A percentile compares a stretch with the other conserved stretches of the same genome.
Evolutionary conservation across 805 yeast genomes (phyloP).

Genomic region (Candida bentonensis): DNA sequence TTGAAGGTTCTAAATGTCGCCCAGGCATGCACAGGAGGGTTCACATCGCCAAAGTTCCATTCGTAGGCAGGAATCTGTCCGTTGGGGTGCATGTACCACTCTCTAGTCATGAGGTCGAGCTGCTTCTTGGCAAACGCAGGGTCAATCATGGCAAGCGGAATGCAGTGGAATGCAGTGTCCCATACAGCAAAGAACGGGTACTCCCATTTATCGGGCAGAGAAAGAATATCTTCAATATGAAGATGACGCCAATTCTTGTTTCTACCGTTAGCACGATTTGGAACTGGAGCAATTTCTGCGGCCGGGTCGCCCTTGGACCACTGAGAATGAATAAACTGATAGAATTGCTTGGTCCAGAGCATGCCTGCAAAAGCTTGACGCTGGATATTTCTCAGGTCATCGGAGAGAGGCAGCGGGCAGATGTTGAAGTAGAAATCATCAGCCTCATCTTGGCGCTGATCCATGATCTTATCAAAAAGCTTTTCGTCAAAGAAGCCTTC

Average conservation of each 20-base stretch:
- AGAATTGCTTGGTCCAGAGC: conserved; percentile 87
- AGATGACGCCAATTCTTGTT: conserved; percentile 81
- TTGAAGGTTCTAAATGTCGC: conserved; percentile 78
- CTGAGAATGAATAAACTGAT: conserved; percentile 69
- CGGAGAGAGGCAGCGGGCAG: conserved; percentile 71
- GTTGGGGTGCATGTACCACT: conserved; percentile 96
- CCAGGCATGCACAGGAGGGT: conserved; percentile 98
- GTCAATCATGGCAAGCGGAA: conserved; percentile 86
- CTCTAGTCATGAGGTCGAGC: conserved; percentile 72
- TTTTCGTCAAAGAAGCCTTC: conserved; percentile 47
- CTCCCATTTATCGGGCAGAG: conserved; percentile 92
- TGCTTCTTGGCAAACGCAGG: conserved; percentile 86
- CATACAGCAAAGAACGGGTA: conserved; percentile 94
- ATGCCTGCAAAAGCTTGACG: conserved; percentile 91
- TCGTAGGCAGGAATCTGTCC: conserved; percentile 97
- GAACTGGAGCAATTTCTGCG: conserved; percentile 62
- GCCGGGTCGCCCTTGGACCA: conserved; percentile 82
- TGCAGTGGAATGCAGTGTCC: conserved; percentile 93
- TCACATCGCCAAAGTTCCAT: conserved; percentile 93
- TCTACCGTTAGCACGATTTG: conserved; percentile 73
- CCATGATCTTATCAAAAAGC: conserved; percentile 54
- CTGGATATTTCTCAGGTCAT: conserved; percentile 67
- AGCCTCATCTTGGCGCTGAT: conserved; percentile 69
- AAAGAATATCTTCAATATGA: conserved; percentile 74
- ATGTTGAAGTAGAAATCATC: conserved; percentile 86